These are phyloP conservation scores for Penicillium italicum DNA, from an alignment of 2,329 filamentous ascomycete genomes.

Conservation along the genomic window DNA sequence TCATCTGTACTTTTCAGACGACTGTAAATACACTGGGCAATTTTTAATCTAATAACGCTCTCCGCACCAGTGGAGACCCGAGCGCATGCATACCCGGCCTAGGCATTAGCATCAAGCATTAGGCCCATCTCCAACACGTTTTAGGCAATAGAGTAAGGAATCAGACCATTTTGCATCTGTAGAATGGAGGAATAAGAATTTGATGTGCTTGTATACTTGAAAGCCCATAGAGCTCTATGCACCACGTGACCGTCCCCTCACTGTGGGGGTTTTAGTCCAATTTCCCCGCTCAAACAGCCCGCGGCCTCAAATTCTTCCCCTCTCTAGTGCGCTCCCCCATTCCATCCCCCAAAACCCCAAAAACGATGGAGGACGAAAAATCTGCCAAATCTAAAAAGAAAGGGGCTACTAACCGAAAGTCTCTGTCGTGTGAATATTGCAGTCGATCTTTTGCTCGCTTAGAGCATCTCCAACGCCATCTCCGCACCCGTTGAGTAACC, in stretches of 20 bases:
- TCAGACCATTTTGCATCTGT: not conserved
- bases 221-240: not conserved
- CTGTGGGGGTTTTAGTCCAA: slow-evolving; percentile 22
- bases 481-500: slow-evolving; percentile 49
- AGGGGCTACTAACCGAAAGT: slow-evolving; percentile 43
- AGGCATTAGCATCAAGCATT: not conserved
- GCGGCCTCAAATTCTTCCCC: slow-evolving; percentile 26
- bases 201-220: not conserved
- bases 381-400: slow-evolving; percentile 42
- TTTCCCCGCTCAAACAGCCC: slow-evolving; percentile 34
- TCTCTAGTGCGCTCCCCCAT: slow-evolving; percentile 20
- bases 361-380: slow-evolving; percentile 41
- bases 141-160: not conserved
- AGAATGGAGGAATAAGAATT: not conserved
- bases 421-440: slow-evolving; percentile 48
- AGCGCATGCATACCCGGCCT: slow-evolving; percentile 6
- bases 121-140: not conserved
- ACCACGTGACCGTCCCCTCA: slow-evolving; percentile 26
- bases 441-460: slow-evolving; percentile 48
- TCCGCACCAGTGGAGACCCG: slow-evolving; percentile 9
- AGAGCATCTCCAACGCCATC: slow-evolving; percentile 51
- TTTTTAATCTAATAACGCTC: not conserved
- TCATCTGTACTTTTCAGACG: not conserved
- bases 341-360: slow-evolving; percentile 19
- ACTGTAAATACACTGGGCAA: not conserved